These are phyloP conservation scores for Yamadazyma kitorensis DNA, from an alignment of 805 yeast genomes.

Conservation along the genomic window DNA sequence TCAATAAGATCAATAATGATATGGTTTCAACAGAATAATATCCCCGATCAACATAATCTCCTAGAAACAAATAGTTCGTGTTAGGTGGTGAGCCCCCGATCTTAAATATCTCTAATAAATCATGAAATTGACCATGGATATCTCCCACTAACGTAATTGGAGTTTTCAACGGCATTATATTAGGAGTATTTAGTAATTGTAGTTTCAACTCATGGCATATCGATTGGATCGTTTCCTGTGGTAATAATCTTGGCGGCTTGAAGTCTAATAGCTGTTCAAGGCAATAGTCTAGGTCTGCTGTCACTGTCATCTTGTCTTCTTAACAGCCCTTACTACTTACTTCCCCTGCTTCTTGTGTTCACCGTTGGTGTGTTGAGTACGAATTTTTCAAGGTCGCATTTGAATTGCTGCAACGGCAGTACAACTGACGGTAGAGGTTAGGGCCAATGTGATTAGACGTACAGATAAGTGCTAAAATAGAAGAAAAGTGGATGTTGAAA, in stretches of 20 bases:
- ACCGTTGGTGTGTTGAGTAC: too few species aligned
- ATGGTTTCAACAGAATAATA: conserved; percentile 93
- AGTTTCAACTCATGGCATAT: conserved; percentile 79
- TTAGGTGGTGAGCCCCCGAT: conserved; percentile 94
- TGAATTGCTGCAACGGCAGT: too few species aligned
- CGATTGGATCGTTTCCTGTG: conserved; percentile 38
- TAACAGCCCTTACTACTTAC: too few species aligned
- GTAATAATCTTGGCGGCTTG: conserved; percentile 42
- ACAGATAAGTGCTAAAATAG: too few species aligned
- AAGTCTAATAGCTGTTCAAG: conserved; percentile 39
- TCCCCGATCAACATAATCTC: conserved; percentile 97
- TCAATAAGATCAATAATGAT: conserved; percentile 73
- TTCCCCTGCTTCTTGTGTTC: too few species aligned
- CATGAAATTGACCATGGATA: conserved; percentile 96
- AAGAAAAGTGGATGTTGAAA: too few species aligned
- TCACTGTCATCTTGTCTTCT: conserved; percentile 2
- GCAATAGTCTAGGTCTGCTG: conserved; percentile 38
- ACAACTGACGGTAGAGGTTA: too few species aligned
- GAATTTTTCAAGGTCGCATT: too few species aligned
- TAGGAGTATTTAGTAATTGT: conserved; percentile 73
- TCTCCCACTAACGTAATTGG: conserved; percentile 98
- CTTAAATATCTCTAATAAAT: conserved; percentile 83
- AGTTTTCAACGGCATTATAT: conserved; percentile 76
- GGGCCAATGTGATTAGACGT: too few species aligned
- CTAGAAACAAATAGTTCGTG: conserved; percentile 88